These are phyloP conservation scores for Aspergillus phoenicis DNA, from an alignment of 2,329 filamentous ascomycete species.

Conservation along the genomic window DNA sequence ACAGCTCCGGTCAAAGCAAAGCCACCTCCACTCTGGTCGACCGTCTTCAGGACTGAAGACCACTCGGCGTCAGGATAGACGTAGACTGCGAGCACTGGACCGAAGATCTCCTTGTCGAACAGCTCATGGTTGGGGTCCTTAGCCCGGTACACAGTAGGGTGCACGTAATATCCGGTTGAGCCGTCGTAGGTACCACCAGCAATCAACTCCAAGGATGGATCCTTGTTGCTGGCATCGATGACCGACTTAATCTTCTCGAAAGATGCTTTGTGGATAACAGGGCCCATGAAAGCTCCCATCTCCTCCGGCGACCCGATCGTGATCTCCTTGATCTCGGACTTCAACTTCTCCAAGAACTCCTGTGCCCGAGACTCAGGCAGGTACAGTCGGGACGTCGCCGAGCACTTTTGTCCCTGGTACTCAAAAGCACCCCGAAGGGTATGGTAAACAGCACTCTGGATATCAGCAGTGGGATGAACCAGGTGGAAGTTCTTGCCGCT, in stretches of 20 bases:
- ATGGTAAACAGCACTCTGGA: conserved; percentile 74
- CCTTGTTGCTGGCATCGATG: conserved; percentile 75
- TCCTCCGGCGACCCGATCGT: conserved; percentile 59
- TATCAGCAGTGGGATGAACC: conserved; percentile 72
- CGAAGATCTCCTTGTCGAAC: conserved; percentile 77
- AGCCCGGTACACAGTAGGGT: conserved; percentile 77
- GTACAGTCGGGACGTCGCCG: conserved; percentile 76
- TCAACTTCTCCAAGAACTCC: conserved; percentile 66
- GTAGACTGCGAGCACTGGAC: conserved; percentile 70
- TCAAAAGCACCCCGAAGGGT: conserved; percentile 84
- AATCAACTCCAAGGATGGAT: conserved; percentile 69
- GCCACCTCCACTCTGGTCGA: conserved; percentile 37
- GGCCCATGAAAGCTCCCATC: conserved; percentile 71
- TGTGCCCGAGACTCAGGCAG: conserved; percentile 73
- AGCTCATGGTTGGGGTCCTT: conserved; percentile 70
- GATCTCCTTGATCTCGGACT: conserved; percentile 66
- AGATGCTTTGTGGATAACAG: conserved; percentile 76
- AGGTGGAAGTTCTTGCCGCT: conserved; percentile 92
- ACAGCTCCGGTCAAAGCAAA: conserved; percentile 45
- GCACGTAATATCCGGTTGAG: conserved; percentile 75
- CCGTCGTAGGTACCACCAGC: conserved; percentile 75
- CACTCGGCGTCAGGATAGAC: conserved; percentile 76
- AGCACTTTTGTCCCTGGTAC: conserved; percentile 88
- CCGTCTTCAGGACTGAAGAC: conserved; percentile 53
- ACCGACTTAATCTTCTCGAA: conserved; percentile 76